A percentile compares a stretch with the other conserved stretches of the same genome.
phyloP scores from a whole-genome alignment of 1,139 yeast genomes.

The Diutina rugosa region DNA sequence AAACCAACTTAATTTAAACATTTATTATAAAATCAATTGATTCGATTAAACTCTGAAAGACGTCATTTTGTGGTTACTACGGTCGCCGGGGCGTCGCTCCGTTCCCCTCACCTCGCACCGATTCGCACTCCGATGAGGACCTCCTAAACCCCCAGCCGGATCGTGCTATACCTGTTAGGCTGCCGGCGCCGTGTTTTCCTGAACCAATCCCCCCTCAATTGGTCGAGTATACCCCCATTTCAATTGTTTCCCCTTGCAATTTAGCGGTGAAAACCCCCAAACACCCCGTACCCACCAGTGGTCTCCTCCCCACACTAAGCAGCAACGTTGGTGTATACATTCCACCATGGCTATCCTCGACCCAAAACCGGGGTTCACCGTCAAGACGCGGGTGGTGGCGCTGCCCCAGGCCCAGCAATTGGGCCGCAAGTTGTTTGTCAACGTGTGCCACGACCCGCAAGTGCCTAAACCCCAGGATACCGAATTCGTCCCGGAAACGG shows the following conservation, averaged over 20 bases:
- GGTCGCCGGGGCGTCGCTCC: background rate
- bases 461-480: conserved; percentile 38
- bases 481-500: conserved; percentile 40
- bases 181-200: background rate
- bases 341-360: conserved; percentile 6
- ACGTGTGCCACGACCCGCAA: conserved; percentile 52
- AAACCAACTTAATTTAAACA: background rate
- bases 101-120: background rate
- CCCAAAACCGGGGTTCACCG: conserved; percentile 53
- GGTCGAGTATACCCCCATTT: background rate
- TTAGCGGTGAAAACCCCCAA: background rate
- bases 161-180: background rate
- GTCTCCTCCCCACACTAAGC: background rate
- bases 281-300: background rate
- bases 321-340: background rate
- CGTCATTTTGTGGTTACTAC: too few species aligned
- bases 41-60: background rate
- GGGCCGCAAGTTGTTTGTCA: conserved; percentile 62
- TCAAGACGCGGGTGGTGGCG: conserved; percentile 41
- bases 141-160: background rate
- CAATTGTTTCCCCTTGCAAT: background rate
- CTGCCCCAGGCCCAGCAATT: conserved; percentile 12
- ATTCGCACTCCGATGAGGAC: background rate
- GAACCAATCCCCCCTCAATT: background rate
- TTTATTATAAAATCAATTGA: background rate